Conservation (phyloP, 208 protist species). For the Trypanosoma mega region DNA sequence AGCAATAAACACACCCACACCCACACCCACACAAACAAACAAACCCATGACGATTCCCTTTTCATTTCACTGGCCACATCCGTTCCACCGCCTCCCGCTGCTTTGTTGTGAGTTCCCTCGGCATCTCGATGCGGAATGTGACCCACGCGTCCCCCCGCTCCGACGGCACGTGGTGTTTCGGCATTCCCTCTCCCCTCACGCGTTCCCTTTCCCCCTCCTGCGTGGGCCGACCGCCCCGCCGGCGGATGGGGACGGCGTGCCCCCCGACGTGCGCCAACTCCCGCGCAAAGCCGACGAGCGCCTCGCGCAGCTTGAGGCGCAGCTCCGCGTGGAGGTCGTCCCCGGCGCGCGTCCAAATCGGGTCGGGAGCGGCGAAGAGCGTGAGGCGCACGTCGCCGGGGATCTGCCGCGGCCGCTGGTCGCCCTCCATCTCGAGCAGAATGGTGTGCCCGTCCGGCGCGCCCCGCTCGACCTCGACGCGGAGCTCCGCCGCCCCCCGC, state of each 20-base stretch:
- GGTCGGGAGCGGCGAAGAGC: constrained; percentile 39
- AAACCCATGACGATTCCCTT: too few relatives aligned
- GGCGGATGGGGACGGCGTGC: constrained; percentile 41
- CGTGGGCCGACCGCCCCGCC: constrained; percentile 32
- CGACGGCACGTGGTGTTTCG: constrained; percentile 60
- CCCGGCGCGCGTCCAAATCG: constrained; percentile 46
- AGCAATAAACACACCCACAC: neutral
- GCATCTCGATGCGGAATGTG: constrained; percentile 60
- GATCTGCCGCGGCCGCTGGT: constrained; percentile 50
- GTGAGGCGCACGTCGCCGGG: constrained; percentile 61
- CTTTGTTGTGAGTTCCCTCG: constrained; percentile 26
- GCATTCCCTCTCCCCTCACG: constrained; percentile 80
- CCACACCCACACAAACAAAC: constrained; percentile 1
- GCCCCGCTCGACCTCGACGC: constrained; percentile 57
- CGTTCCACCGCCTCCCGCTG: constrained; percentile 28
- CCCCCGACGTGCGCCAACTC: constrained; percentile 73
- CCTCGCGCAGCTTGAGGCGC: constrained; percentile 67
- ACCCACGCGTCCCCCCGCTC: constrained; percentile 71
- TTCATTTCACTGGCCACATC: constrained; percentile 20
- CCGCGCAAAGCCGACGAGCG: constrained; percentile 78
- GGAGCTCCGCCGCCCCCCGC: constrained; percentile 26
- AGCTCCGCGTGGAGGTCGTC: constrained; percentile 60
- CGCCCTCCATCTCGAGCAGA: constrained; percentile 49
- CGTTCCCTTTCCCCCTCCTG: constrained; percentile 37
- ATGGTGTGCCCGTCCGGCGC: constrained; percentile 41